Evolutionary conservation across 306 rosid species (phyloP).

Genomic region (Mimosa pudica): DNA sequence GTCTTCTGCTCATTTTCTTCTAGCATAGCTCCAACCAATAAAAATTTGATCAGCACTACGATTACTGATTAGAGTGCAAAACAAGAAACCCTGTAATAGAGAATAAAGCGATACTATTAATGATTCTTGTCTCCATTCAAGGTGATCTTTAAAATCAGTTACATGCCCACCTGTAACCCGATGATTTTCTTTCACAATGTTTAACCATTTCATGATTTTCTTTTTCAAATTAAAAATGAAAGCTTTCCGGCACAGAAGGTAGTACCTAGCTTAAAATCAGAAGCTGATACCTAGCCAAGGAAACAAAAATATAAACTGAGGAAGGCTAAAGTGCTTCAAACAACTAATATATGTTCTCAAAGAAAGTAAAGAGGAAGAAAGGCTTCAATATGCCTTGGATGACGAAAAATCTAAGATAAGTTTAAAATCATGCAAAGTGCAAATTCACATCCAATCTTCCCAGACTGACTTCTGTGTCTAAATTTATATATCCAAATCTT

Average conservation of each 20-base stretch:
- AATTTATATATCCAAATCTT: neutral
- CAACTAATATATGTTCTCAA: neutral
- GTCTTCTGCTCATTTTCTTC: conserved; percentile 3
- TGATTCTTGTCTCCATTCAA: neutral
- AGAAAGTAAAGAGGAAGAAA: neutral
- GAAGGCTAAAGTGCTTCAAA: neutral
- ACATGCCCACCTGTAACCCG: neutral
- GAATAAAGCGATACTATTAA: neutral
- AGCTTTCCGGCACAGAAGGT: neutral
- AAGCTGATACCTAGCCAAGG: neutral
- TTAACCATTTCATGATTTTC: neutral
- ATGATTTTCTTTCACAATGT: neutral
- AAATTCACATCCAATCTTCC: conserved; percentile 1
- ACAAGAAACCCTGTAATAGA: neutral
- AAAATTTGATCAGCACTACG: neutral
- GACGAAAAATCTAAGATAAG: neutral
- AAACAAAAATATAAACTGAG: neutral
- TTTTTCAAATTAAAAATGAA: neutral
- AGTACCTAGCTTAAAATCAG: neutral
- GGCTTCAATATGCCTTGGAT: neutral
- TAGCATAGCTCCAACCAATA: neutral
- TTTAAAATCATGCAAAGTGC: neutral
- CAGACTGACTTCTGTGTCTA: neutral
- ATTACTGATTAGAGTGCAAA: neutral
- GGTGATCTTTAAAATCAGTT: neutral